These are phyloP conservation scores for Omphalotus guepiniiformis DNA, from an alignment of 768 basidiomycete genomes.

Conservation along the genomic window DNA sequence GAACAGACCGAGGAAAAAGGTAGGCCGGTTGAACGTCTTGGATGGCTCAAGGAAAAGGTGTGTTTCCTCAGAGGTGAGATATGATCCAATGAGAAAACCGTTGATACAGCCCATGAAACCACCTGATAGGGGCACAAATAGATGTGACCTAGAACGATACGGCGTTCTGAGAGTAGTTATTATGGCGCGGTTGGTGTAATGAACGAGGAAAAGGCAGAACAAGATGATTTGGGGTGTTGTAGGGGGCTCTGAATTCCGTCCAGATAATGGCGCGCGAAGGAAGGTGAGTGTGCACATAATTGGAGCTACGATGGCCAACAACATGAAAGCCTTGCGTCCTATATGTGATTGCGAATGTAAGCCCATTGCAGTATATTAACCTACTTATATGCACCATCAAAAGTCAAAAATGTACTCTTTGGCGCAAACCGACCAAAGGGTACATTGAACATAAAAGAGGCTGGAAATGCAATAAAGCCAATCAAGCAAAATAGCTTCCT, in stretches of 20 bases:
- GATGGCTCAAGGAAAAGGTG: slow-evolving; percentile 26
- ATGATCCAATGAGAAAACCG: slow-evolving; percentile 47
- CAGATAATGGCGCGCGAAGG: slow-evolving; percentile 29
- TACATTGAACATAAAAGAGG: slow-evolving; percentile 56
- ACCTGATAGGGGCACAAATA: slow-evolving; percentile 41
- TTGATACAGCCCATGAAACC: slow-evolving; percentile 52
- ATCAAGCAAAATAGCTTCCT: slow-evolving; percentile 44
- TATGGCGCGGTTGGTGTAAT: slow-evolving; percentile 65
- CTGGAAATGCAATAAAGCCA: slow-evolving; percentile 31
- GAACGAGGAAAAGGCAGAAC: slow-evolving; percentile 40
- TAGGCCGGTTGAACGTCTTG: slow-evolving; percentile 10
- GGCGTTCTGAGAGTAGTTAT: slow-evolving; percentile 64
- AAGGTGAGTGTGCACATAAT: slow-evolving; percentile 30
- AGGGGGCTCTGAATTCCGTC: not conserved
- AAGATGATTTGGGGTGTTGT: slow-evolving; percentile 33
- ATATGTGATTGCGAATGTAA: not conserved
- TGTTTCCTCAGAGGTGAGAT: slow-evolving; percentile 40
- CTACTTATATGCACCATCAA: slow-evolving; percentile 3
- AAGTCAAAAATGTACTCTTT: slow-evolving; percentile 24
- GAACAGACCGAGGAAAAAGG: slow-evolving; percentile 52
- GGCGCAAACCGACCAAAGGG: slow-evolving; percentile 79
- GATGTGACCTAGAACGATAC: slow-evolving; percentile 48
- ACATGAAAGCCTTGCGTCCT: slow-evolving; percentile 46
- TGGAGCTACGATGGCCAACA: slow-evolving; percentile 49
- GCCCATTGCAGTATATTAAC: not conserved